Conservation (phyloP, 169 alveolate species). For the Babesia sp. region DNA sequence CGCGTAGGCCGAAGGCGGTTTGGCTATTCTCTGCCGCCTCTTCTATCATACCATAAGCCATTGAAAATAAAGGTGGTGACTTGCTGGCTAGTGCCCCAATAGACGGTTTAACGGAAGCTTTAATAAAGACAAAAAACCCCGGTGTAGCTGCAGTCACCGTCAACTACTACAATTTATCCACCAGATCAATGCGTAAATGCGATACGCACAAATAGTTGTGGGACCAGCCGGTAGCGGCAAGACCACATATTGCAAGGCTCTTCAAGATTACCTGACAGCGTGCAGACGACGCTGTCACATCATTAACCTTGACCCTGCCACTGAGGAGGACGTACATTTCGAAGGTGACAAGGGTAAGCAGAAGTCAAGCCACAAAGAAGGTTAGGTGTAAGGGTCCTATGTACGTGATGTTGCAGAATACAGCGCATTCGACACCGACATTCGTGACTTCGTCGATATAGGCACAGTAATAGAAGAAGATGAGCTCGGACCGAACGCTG, state of each 20-base stretch:
- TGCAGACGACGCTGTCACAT: slow-evolving; percentile 87
- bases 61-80: no score
- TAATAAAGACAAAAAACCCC: no score
- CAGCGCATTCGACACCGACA: slow-evolving; percentile 86
- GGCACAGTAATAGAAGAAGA: slow-evolving; percentile 91
- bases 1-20: no score
- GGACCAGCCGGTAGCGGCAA: slow-evolving; percentile 99
- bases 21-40: no score
- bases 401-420: slow-evolving; percentile 50
- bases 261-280: slow-evolving; percentile 89
- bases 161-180: background rate
- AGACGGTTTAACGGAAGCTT: no score
- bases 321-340: slow-evolving; percentile 81
- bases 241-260: slow-evolving; percentile 92
- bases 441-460: slow-evolving; percentile 92
- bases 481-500: slow-evolving; percentile 96
- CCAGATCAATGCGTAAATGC: slow-evolving; percentile 46
- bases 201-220: slow-evolving; percentile 92
- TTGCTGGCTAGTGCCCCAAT: no score
- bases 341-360: slow-evolving; percentile 57
- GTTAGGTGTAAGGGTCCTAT: background rate
- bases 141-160: no score
- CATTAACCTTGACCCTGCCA: slow-evolving; percentile 97
- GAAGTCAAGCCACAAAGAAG: slow-evolving; percentile 31
- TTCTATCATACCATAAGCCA: no score